Conservation (phyloP, 305 asterid genomes). For the Stenogyne calaminthoides region DNA sequence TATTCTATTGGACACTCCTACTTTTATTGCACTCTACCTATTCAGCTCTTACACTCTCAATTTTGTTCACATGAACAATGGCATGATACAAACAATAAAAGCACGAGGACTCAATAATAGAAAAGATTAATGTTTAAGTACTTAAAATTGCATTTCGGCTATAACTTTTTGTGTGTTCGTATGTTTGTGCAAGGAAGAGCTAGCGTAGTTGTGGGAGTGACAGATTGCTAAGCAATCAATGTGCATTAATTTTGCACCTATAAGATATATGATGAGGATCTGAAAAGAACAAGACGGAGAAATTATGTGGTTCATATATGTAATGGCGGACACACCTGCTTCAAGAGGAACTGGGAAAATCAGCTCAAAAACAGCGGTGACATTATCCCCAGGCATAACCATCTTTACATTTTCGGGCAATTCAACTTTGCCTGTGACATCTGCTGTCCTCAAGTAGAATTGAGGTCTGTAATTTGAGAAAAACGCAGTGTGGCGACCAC, state of each 20-base stretch:
- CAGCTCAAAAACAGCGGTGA: conserved; percentile 83
- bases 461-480: conserved; percentile 91
- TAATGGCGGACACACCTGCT: conserved; percentile 48
- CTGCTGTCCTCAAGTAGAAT: conserved; percentile 91
- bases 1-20: neutral
- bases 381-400: conserved; percentile 99
- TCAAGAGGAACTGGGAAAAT: conserved; percentile 82
- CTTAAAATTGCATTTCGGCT: too few species aligned
- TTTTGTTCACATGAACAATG: neutral
- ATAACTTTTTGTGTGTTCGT: neutral
- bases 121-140: too few species aligned
- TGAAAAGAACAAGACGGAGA: neutral
- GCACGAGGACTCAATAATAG: too few species aligned
- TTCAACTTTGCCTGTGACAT: conserved; percentile 89
- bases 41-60: neutral
- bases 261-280: neutral
- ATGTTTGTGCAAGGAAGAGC: too few species aligned
- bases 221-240: neutral
- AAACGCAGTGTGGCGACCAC: conserved; percentile 94
- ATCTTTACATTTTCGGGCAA: conserved; percentile 89
- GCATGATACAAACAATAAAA: too few species aligned
- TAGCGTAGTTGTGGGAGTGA: too few species aligned
- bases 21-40: neutral
- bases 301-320: neutral
- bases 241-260: neutral